Evolutionary conservation across 305 asterid genomes (phyloP).

Genomic region (Rubia tinctorum): DNA sequence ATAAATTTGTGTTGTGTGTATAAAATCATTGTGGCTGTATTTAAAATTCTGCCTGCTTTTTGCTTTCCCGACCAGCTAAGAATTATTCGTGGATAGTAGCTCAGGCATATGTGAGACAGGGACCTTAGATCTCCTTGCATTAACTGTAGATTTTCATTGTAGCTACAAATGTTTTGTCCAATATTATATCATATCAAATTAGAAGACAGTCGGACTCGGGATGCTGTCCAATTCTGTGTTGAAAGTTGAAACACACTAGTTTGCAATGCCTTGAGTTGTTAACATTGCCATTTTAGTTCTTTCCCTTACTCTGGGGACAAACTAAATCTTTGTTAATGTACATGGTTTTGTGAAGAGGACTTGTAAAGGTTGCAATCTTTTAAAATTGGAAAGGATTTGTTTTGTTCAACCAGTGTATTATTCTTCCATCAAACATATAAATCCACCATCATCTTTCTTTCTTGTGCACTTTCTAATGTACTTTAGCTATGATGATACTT

Average conservation of each 20-base stretch:
- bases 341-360: conserved; percentile 3
- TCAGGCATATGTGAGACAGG: neutral
- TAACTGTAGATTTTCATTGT: neutral
- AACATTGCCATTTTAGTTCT: neutral
- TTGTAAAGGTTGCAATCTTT: neutral
- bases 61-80: neutral
- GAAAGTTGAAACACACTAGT: neutral
- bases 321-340: neutral
- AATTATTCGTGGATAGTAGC: neutral
- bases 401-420: neutral
- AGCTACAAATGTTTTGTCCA: neutral
- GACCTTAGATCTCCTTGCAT: neutral
- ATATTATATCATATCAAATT: neutral
- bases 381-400: no score
- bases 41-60: neutral
- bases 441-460: neutral
- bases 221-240: neutral
- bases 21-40: neutral
- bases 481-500: neutral
- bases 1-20: neutral
- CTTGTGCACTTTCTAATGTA: neutral
- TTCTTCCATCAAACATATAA: neutral
- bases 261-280: neutral
- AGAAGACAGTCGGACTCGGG: neutral
- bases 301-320: neutral